Conservation (phyloP, 2,329 filamentous ascomycete species). For the Sordariomycetes sp. region DNA sequence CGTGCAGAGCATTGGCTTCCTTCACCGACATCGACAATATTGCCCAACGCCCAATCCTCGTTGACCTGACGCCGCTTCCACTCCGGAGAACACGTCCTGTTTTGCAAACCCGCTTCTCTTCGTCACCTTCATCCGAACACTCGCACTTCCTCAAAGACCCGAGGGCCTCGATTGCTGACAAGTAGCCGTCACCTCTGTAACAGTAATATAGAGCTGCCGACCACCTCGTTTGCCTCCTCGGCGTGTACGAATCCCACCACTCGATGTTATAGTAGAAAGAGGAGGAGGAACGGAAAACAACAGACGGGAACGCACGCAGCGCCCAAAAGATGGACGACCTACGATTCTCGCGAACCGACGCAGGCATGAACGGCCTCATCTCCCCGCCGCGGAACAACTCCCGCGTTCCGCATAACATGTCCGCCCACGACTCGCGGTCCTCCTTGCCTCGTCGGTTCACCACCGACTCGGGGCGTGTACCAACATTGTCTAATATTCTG, state of each 20-base stretch:
- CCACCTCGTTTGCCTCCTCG: neutral
- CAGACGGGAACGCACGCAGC: neutral
- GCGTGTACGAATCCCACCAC: slow-evolving; percentile 4
- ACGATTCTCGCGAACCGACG: slow-evolving; percentile 68
- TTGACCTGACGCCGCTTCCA: neutral
- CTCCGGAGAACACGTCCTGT: neutral
- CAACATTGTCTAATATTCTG: slow-evolving; percentile 58
- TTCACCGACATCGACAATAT: slow-evolving; percentile 1
- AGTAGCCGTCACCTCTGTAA: neutral
- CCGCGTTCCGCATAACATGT: slow-evolving; percentile 46
- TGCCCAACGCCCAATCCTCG: neutral
- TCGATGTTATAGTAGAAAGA: slow-evolving; percentile 4
- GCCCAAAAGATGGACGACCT: slow-evolving; percentile 65
- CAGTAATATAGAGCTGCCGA: slow-evolving; percentile 5
- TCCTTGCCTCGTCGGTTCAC: slow-evolving; percentile 87
- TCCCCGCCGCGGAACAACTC: slow-evolving; percentile 62
- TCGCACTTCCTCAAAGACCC: neutral
- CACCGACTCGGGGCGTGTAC: slow-evolving; percentile 76
- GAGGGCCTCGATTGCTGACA: neutral
- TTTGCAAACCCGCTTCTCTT: neutral
- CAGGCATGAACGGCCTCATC: slow-evolving; percentile 62
- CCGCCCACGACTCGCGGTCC: slow-evolving; percentile 59
- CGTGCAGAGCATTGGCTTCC: neutral
- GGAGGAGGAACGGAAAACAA: neutral
- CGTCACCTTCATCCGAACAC: neutral